phyloP scores from a whole-genome alignment of 169 alveolate species.

The Eimeria nieschulzi region DNA sequence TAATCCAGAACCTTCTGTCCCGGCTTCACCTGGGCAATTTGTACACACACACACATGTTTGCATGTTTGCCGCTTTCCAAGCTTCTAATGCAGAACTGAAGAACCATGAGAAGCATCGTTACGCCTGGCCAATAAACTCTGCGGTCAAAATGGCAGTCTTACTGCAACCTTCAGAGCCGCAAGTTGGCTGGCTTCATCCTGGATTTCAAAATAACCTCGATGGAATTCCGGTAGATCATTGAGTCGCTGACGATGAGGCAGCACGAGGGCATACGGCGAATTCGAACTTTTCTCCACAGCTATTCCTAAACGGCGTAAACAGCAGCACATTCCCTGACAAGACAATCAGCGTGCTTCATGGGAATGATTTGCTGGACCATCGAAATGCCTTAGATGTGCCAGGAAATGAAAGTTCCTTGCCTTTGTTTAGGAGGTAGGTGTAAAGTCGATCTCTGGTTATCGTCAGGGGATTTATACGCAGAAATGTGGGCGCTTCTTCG shows the following conservation, averaged over 20 bases:
- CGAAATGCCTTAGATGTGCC: not conserved
- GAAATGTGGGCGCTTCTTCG: conserved; percentile 87
- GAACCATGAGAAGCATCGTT: too few relatives aligned
- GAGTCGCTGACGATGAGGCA: conserved; percentile 84
- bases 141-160: not conserved
- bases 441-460: conserved; percentile 79
- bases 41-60: not conserved
- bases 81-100: not conserved
- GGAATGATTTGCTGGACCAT: not conserved
- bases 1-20: conserved; percentile 92
- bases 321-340: not conserved
- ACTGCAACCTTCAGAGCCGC: conserved; percentile 82
- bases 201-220: conserved; percentile 92
- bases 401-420: not conserved
- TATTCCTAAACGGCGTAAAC: conserved; percentile 78
- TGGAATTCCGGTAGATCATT: conserved; percentile 89
- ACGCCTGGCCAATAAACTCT: too few relatives aligned
- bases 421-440: conserved; percentile 82
- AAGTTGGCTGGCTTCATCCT: conserved; percentile 93
- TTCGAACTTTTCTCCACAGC: conserved; percentile 87
- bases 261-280: conserved; percentile 89
- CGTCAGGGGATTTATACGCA: conserved; percentile 83
- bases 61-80: not conserved
- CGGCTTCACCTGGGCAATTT: conserved; percentile 85
- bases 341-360: not conserved